Conservation (phyloP, 108 stramenopile species). For the Nannochloropsis gaditana region DNA sequence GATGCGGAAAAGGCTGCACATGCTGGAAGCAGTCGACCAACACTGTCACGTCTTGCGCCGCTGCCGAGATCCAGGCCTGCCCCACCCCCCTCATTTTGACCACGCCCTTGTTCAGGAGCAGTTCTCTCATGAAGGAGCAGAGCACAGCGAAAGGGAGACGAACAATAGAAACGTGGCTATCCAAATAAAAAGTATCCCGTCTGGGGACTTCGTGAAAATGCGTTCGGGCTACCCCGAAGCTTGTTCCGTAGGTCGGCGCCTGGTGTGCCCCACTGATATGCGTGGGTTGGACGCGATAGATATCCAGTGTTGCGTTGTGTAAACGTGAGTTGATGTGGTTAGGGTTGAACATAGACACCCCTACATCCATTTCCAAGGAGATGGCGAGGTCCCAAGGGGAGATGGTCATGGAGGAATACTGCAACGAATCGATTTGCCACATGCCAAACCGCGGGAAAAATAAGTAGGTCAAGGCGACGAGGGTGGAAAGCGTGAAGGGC, state of each 20-base stretch:
- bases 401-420: neutral
- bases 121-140: neutral
- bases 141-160: neutral
- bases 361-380: conserved; percentile 16
- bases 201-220: neutral
- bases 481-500: neutral
- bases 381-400: neutral
- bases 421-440: conserved; percentile 1
- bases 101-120: neutral
- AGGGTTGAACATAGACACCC: conserved; percentile 18
- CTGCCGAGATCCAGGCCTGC: neutral
- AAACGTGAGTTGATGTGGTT: neutral
- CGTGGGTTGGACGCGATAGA: neutral
- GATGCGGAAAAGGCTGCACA: neutral
- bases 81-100: neutral
- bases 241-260: neutral
- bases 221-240: neutral
- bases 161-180: neutral
- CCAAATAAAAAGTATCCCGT: conserved; percentile 3
- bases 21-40: conserved; percentile 3
- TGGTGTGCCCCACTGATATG: conserved; percentile 16
- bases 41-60: conserved; percentile 19
- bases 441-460: neutral
- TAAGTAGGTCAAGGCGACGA: neutral
- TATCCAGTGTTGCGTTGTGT: conserved; percentile 7